Evolutionary conservation across 306 rosid genomes (phyloP), one percentile per base, ranked within the genome.

Genomic region (Casuarina equisetifolia): DNA sequence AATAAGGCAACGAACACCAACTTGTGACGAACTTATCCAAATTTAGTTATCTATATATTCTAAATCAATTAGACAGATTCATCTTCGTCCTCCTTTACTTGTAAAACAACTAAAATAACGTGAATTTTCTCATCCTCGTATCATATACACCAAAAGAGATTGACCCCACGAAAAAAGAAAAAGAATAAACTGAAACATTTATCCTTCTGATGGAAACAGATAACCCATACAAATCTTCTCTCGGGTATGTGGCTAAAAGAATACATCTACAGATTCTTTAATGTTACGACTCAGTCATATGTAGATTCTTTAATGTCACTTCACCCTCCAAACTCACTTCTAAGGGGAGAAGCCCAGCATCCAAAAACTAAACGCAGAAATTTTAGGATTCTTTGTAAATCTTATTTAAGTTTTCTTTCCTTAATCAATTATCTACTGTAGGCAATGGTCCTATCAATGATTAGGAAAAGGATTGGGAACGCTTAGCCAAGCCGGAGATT

Each of bases 381-480:
- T n/a, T 55, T 9, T 55, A n/a, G 62, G 62, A 55, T 19, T 9
- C 62, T 55, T 16, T n/a, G 6, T 10, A 8, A 16, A 55, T 55
- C 62, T 25, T n/a, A 55, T n/a, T 19, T 55, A 20, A 2, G 63
- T 61, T 42, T 35, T 61, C n/a, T 35, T 61, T 36, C n/a, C 9
- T 61, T 25, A 40, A 57, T 53, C 25, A 73, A 55, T 73, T 4
- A 80, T 49, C 55, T 59, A 10, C 64, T 17, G 32, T 40, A 25
- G 16, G 35, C 7, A 4, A 20, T 40, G 42, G 48, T 46, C 51
- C 70, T 43, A 66, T 69, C 74, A 50, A 9, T 36, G 25, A 70
- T 69, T 57, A 64, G 32, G 25, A 40, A 39, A 36, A 69, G 44
- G 1, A 39, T 20, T 76, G 48, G 17, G 36, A 63, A 63, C 57